Conservation (phyloP, 225 moss, liverwort and hornwort genomes). For the Climacium dendroides region DNA sequence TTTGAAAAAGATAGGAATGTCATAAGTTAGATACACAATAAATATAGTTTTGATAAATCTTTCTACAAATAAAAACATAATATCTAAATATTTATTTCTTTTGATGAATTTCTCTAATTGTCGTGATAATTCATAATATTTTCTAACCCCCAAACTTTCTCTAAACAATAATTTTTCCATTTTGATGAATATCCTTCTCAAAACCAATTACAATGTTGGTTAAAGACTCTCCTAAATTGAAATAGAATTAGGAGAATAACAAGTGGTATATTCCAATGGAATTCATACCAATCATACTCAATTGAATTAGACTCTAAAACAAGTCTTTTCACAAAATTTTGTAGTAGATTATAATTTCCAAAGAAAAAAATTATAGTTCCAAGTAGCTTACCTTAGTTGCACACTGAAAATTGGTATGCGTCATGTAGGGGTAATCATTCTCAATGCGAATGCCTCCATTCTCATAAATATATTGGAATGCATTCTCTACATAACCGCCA, state of each 20-base stretch:
- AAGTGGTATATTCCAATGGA: not conserved
- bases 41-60: not conserved
- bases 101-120: not conserved
- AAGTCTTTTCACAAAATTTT: not conserved
- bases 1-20: not conserved
- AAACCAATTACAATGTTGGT: not conserved
- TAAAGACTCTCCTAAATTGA: not conserved
- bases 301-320: not conserved
- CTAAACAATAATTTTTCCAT: not conserved
- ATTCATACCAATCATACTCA: not conserved
- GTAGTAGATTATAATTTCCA: not conserved
- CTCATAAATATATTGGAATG: constrained; percentile 41
- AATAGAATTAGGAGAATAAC: not conserved
- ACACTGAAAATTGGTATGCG: constrained; percentile 2
- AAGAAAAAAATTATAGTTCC: not conserved
- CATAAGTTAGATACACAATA: not conserved
- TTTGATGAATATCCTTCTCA: too few relatives aligned
- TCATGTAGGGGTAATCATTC: constrained; percentile 44
- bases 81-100: not conserved
- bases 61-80: not conserved
- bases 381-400: not conserved
- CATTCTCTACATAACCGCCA: constrained; percentile 49
- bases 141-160: not conserved
- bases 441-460: constrained; percentile 62
- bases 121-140: too few relatives aligned